Evolutionary conservation across 2,329 filamentous ascomycete genomes (phyloP), one percentile per base, ranked within the genome.

Genomic region (Aaosphaeria pasadenensis): DNA sequence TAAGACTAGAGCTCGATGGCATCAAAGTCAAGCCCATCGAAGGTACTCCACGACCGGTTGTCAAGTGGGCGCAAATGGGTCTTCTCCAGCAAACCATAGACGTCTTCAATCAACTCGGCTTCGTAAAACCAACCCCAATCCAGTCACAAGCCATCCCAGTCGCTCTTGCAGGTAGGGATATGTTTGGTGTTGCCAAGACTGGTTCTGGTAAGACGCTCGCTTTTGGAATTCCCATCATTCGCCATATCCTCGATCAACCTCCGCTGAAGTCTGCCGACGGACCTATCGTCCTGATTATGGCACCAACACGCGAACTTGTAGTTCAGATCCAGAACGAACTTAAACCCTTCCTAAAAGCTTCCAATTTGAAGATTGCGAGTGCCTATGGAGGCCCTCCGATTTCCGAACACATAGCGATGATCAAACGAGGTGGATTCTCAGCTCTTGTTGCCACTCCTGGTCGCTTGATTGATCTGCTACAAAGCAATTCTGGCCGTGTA

Each of bases 181-280:
- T 96, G 35, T 90, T 99, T 54, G 94, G 91, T 56, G 91, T 99
- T 45, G 94, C 94, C 13, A 97, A 97, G 75, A 99, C 94, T 29
- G 94, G 94, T 5, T 97, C 94, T 29, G 94, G 94, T 67, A 99
- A 99, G 75, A 99, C 94, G 0, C 85, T 97, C 60, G 94, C 94
- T 5, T 99, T 97, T 67, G 74, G 96, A 30, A 81, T 99, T 40
- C 94, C 94, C 35, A 96, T 97, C 90, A 96, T 99, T 69, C 85
- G 94, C 47, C 94, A 99, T 68, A 96, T 97, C 74, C 94, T 92
- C 71, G 94, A 97, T 63, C 94, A 99, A 67, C 79, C 84, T 43
- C 85, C 88, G 0, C 75, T 96, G 13, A 88, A 88, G 60, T 84
- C 88, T 39, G 85, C 87, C 53, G 94, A 99, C 66, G 94, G 94